These are phyloP conservation scores for Flaveria sonorensis DNA, from an alignment of 129 eudicot genomes.

Conservation along the genomic window DNA sequence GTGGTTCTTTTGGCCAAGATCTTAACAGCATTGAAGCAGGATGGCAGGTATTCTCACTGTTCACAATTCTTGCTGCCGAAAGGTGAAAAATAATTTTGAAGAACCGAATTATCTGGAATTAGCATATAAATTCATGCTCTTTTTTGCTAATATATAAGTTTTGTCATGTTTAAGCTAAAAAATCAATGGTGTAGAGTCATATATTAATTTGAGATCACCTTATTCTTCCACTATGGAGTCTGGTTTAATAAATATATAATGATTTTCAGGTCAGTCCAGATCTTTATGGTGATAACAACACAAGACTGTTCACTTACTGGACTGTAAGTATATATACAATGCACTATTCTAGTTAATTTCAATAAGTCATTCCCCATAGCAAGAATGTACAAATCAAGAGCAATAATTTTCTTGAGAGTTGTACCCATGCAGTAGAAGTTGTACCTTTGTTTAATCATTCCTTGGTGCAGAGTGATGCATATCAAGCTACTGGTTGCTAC, in stretches of 20 bases:
- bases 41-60: slow-evolving; percentile 71
- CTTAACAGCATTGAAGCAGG: slow-evolving; percentile 99
- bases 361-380: not conserved
- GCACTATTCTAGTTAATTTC: not conserved
- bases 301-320: slow-evolving; percentile 96
- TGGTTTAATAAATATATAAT: slow-evolving; percentile 16
- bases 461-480: slow-evolving; percentile 83
- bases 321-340: slow-evolving; percentile 67
- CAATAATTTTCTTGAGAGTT: slow-evolving; percentile 8
- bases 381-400: not conserved
- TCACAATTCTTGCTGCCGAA: slow-evolving; percentile 2
- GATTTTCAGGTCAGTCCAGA: slow-evolving; percentile 92
- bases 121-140: slow-evolving; percentile 12
- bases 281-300: slow-evolving; percentile 97
- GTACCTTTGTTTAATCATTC: not conserved
- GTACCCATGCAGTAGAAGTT: slow-evolving; percentile 23
- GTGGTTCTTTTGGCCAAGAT: slow-evolving; percentile 97
- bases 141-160: not conserved
- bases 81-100: not conserved
- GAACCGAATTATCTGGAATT: not conserved
- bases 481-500: slow-evolving; percentile 99
- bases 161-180: slow-evolving; percentile 19
- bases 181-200: slow-evolving; percentile 21
- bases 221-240: slow-evolving; percentile 31
- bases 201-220: slow-evolving; percentile 19